phyloP scores from a whole-genome alignment of 2,329 filamentous ascomycete species.

The Dissoconium aciculare region DNA sequence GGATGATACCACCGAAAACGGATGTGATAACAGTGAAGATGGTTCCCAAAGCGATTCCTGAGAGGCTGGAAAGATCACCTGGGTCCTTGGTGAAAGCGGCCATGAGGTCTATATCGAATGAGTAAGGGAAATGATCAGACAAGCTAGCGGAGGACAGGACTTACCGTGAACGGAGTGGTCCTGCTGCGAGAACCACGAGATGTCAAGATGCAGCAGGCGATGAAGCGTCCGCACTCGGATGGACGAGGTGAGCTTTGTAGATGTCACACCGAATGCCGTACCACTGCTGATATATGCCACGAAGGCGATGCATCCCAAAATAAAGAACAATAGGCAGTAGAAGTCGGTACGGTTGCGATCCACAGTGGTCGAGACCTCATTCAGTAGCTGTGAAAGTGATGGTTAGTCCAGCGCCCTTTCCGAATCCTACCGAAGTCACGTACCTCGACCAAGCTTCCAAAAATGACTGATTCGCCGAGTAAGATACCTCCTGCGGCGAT shows the following conservation, averaged over 20 bases:
- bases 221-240: slow-evolving; percentile 34
- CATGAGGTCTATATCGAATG: slow-evolving; percentile 25
- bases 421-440: not conserved
- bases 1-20: slow-evolving; percentile 33
- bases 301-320: slow-evolving; percentile 37
- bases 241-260: slow-evolving; percentile 31
- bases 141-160: not conserved
- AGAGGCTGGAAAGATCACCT: slow-evolving; percentile 34
- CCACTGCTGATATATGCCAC: slow-evolving; percentile 31
- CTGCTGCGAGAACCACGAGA: slow-evolving; percentile 34
- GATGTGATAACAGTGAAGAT: slow-evolving; percentile 35
- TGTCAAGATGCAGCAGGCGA: slow-evolving; percentile 41
- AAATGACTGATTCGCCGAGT: slow-evolving; percentile 46
- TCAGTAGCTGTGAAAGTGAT: slow-evolving; percentile 28
- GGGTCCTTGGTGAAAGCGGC: slow-evolving; percentile 34
- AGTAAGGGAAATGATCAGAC: not conserved
- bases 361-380: slow-evolving; percentile 24
- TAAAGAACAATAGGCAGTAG: slow-evolving; percentile 38
- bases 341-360: slow-evolving; percentile 19
- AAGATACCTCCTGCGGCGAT: slow-evolving; percentile 35
- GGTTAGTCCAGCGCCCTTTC: not conserved
- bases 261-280: slow-evolving; percentile 35
- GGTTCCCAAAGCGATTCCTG: slow-evolving; percentile 36
- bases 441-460: slow-evolving; percentile 34
- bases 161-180: slow-evolving; percentile 28